A percentile compares a stretch with the other conserved stretches of the same genome.
Evolutionary conservation across 371 early-diverging fungal species (phyloP).

Genomic region (Rhizopus stolonifer): DNA sequence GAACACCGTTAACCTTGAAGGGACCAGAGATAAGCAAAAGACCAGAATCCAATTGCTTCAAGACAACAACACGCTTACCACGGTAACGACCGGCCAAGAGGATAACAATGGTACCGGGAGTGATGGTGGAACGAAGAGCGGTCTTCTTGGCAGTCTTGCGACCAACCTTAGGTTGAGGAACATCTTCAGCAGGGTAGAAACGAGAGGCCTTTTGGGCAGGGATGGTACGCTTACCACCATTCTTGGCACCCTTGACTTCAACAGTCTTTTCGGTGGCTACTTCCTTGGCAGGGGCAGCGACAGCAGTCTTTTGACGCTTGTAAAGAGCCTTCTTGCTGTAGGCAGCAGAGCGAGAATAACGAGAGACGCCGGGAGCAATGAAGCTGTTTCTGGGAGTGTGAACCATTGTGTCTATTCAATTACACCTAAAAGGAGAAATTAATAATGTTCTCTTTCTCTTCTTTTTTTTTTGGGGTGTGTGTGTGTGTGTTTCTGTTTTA

Average conservation of each 20-base stretch:
- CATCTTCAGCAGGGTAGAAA: slow-evolving; percentile 87
- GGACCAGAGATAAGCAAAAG: slow-evolving; percentile 96
- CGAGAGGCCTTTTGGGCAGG: slow-evolving; percentile 70
- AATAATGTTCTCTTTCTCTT: no score
- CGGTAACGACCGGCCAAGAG: slow-evolving; percentile 94
- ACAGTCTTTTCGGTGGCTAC: slow-evolving; percentile 66
- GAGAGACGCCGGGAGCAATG: slow-evolving; percentile 79
- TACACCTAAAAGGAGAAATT: slow-evolving; percentile 4
- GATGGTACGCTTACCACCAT: slow-evolving; percentile 74
- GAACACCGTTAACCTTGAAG: slow-evolving; percentile 96
- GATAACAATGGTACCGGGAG: slow-evolving; percentile 96
- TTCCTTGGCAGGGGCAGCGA: slow-evolving; percentile 46
- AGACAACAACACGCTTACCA: slow-evolving; percentile 96
- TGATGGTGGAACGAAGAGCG: slow-evolving; percentile 84
- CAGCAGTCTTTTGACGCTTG: slow-evolving; percentile 70
- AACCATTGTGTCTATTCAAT: slow-evolving; percentile 12
- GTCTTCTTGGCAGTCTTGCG: slow-evolving; percentile 78
- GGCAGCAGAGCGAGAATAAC: slow-evolving; percentile 68
- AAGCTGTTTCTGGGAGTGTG: slow-evolving; percentile 67
- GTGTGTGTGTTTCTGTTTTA: no score
- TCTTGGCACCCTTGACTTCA: slow-evolving; percentile 75
- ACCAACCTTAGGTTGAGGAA: slow-evolving; percentile 67
- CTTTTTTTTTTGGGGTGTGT: no score
- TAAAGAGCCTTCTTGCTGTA: slow-evolving; percentile 80
- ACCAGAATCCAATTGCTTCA: slow-evolving; percentile 92